phyloP scores from a whole-genome alignment of 768 basidiomycete species.

The Agrocybe praecox region DNA sequence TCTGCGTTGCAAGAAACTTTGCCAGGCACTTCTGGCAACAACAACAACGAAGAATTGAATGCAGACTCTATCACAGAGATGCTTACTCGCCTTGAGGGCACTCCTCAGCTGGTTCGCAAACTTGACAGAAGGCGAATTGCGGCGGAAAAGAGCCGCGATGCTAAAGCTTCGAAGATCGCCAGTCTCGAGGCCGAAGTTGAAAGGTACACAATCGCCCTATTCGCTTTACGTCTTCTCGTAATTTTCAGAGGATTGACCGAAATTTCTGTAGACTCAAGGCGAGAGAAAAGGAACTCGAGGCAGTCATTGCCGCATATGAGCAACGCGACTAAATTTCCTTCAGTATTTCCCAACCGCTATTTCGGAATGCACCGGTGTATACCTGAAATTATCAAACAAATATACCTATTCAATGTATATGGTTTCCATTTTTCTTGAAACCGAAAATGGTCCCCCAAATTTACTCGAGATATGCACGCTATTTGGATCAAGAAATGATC shows the following conservation, averaged over 20 bases:
- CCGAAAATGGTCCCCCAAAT: no score
- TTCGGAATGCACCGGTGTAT: no score
- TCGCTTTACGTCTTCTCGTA: background rate
- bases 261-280: conserved; percentile 10
- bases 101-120: conserved; percentile 21
- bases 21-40: background rate
- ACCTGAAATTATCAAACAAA: no score
- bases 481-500: no score
- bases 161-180: conserved; percentile 16
- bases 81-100: conserved; percentile 4
- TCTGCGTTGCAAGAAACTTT: background rate
- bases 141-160: conserved; percentile 19
- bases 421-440: no score
- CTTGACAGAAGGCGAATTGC: conserved; percentile 22
- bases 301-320: conserved; percentile 12
- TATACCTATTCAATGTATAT: no score
- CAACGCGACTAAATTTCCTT: background rate
- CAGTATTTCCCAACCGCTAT: background rate
- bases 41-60: conserved; percentile 8
- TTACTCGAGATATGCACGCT: no score
- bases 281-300: conserved; percentile 16
- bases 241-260: conserved; percentile 7
- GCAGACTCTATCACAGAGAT: conserved; percentile 14
- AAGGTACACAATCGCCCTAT: conserved; percentile 6
- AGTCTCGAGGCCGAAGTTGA: conserved; percentile 16